These are phyloP conservation scores for Rubroboletus pulcherrimus DNA, from an alignment of 768 basidiomycete species.

Conservation along the genomic window DNA sequence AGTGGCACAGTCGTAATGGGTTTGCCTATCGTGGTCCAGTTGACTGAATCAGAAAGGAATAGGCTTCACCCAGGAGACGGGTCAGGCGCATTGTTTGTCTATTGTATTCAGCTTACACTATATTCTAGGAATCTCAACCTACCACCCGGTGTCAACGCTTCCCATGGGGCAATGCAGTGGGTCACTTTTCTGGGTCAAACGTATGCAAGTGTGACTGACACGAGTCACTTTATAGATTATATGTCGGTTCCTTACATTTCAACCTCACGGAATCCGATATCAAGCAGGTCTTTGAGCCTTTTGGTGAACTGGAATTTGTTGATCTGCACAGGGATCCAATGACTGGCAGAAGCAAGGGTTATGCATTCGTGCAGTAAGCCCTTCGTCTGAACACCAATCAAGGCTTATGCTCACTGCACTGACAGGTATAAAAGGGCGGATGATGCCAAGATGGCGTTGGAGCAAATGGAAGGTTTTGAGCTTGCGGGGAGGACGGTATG, in stretches of 20 bases:
- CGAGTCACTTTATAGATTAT: slow-evolving; percentile 55
- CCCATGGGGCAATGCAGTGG: slow-evolving; percentile 82
- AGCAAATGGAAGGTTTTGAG: slow-evolving; percentile 99
- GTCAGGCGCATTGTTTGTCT: slow-evolving; percentile 40
- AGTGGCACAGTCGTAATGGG: slow-evolving; percentile 98
- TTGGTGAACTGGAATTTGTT: slow-evolving; percentile 97
- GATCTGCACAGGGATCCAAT: slow-evolving; percentile 94
- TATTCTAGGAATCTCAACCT: slow-evolving; percentile 66
- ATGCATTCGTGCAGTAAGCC: slow-evolving; percentile 92
- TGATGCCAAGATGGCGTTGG: slow-evolving; percentile 94
- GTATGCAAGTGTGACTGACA: slow-evolving; percentile 12
- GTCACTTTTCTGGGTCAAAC: slow-evolving; percentile 33
- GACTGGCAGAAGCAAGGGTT: slow-evolving; percentile 96
- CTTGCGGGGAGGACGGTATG: slow-evolving; percentile 89
- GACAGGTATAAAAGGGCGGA: slow-evolving; percentile 82
- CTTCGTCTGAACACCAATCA: neutral
- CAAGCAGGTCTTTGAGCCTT: slow-evolving; percentile 98
- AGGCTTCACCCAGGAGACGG: slow-evolving; percentile 84
- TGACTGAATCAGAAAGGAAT: slow-evolving; percentile 96
- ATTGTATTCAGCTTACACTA: slow-evolving; percentile 9
- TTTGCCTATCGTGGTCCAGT: slow-evolving; percentile 92
- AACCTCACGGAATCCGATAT: slow-evolving; percentile 96
- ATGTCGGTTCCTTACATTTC: slow-evolving; percentile 95
- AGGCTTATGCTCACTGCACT: neutral
- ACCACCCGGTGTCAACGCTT: slow-evolving; percentile 78